These are phyloP conservation scores for Suhomyces bokatorum DNA, from an alignment of 1,139 yeast species.

Conservation along the genomic window DNA sequence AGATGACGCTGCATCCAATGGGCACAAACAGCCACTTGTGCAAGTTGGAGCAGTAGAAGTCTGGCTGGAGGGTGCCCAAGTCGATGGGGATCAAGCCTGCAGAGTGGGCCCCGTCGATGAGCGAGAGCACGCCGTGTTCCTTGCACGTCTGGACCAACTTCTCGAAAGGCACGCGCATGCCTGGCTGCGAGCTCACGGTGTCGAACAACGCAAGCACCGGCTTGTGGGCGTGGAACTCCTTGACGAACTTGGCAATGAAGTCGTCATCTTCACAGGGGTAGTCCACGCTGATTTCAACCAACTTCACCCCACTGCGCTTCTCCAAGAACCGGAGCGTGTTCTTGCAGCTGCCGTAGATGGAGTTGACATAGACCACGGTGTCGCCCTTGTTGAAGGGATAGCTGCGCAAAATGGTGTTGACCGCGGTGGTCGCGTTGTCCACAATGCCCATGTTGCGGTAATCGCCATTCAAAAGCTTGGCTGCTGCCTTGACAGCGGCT, in stretches of 20 bases:
- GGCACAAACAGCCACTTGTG: conserved; percentile 74
- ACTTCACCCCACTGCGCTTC: conserved; percentile 43
- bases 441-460: conserved; percentile 49
- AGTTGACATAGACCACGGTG: conserved; percentile 48
- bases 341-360: conserved; percentile 60
- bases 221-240: conserved; percentile 24
- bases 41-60: conserved; percentile 60
- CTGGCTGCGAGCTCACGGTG: conserved; percentile 65
- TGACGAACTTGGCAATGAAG: conserved; percentile 42
- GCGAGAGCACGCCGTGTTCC: conserved; percentile 49
- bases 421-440: conserved; percentile 62
- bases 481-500: conserved; percentile 34
- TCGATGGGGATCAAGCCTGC: conserved; percentile 57
- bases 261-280: conserved; percentile 54
- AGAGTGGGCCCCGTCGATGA: conserved; percentile 75
- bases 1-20: conserved; percentile 58
- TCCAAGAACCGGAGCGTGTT: conserved; percentile 53
- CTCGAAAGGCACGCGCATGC: conserved; percentile 57
- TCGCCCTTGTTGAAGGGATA: conserved; percentile 57
- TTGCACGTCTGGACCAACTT: conserved; percentile 49
- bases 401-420: conserved; percentile 59
- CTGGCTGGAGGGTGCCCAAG: conserved; percentile 51
- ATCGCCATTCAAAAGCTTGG: conserved; percentile 45
- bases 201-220: conserved; percentile 56
- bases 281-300: conserved; percentile 43